Base-by-base conservation (phyloP, 177 flowering plant genomes). In the Tripterygium wilfordii region DNA sequence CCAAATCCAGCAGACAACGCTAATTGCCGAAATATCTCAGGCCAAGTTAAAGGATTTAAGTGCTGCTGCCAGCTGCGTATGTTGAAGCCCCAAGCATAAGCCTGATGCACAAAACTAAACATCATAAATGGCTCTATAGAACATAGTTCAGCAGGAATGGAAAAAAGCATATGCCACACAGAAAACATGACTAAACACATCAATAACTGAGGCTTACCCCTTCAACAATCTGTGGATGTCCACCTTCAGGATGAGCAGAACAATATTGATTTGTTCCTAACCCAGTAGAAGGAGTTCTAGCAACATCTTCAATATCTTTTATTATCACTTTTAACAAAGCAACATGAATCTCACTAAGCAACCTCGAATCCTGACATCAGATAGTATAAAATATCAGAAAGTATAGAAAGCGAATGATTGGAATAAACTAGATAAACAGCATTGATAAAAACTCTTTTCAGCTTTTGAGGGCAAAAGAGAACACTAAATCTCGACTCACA, bases 261-360 rank as follows among this genome's bases (percentile, higher is more conserved):
- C 74, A 73, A 48, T 58, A 70, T 62, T 79, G 97, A 59, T 68
- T 83, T 18, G 60, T 62, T 47, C 92, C 92, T 45, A 77, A 41
- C 23, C 80, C 92, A 56, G 65, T 55, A 35, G 79, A 62, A n/a
- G 99, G 86, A 28, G 90, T 78, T 54, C 95, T 80, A 21, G 92
- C 95, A 70, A 85, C 97, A 79, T 94, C 99, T 70, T 89, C 97
- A 57, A 94, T 87, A 61, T 94, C 99, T 66, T 83, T 89, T 46
- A 94, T 71, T 25, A 94, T 81, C 51, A 69, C 66, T 58, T 61
- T 82, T 62, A 94, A 54, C 51, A 94, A 80, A 53, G 88, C 71
- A 60, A 94, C 66, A 69, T 94, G 96, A 51, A 94, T 71, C 65
- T 94, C 99, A 24, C 87, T 85, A 62, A 87, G 57, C 68, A 94